Conservation (phyloP, 164 flowering plant genomes). For the Umbellularia californica region DNA sequence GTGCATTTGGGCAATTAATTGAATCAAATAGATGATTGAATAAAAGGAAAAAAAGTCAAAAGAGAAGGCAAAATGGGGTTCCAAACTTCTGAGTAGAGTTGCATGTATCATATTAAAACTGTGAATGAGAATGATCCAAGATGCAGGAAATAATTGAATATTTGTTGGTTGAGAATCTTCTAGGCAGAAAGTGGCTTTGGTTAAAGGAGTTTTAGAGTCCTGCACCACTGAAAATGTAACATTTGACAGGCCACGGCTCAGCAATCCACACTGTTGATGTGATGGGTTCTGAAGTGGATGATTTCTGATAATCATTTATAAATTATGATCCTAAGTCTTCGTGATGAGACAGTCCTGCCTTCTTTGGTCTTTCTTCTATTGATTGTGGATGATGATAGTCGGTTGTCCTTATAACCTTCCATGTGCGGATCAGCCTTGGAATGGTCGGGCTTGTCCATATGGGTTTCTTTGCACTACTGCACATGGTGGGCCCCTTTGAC, state of each 20-base stretch:
- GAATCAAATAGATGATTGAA: neutral
- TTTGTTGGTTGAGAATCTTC: no score
- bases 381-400: neutral
- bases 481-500: neutral
- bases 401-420: neutral
- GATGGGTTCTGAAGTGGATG: neutral
- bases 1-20: neutral
- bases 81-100: neutral
- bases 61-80: neutral
- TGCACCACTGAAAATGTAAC: no score
- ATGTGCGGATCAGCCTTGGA: neutral
- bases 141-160: neutral
- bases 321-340: neutral
- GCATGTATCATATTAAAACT: no score
- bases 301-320: no score
- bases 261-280: neutral
- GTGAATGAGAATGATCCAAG: neutral
- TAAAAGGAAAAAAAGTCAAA: no score
- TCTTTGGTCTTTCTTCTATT: neutral
- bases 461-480: neutral
- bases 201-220: no score
- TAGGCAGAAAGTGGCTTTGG: no score
- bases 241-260: neutral
- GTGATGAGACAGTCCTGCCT: neutral
- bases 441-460: neutral